Base-by-base conservation (phyloP, 805 yeast species). In the Lipomyces spencermartinsiae region DNA sequence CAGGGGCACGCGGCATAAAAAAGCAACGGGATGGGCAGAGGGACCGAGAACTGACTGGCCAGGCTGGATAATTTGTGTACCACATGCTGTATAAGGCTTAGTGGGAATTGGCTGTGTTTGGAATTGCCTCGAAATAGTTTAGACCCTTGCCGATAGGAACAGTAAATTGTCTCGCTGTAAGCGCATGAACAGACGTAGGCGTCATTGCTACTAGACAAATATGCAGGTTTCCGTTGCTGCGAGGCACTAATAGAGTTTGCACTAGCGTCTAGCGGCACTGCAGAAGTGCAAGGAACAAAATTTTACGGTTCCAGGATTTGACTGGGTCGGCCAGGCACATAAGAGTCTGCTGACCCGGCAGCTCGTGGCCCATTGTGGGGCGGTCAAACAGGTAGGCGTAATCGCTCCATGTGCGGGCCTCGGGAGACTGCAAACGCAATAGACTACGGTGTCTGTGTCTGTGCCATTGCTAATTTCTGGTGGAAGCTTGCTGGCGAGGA, bases 1-100 rank as follows among this genome's bases (percentile, higher is more conserved):
- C 29, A 49, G 34, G 35, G 34, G 58, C 59, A 54, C n/a, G 56
- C 56, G 34, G 56, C 29, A 53, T 53, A 25, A 53, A 53, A 25
- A 25, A 25, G 29, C 29, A 25, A 53, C 14, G 56, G 54, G 29
- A 3, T 9, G 6, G 5, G 29, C 19, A 34, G 34, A 25, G n/a
- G 29, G 55, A 29, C 63, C 58, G 12, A 16, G 16, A 6, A 8
- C 39, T 31, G 56, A 1, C 56, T 12, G 56, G 56, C 34, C 56
- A 25, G 56, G 56, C 56, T 31, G 34, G 34, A 31, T 53, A 31
- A 2, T 53, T 53, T 53, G 56, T 53, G 56, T 53, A 53, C 56
- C 29, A 2, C 8, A 25, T 53, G 56, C 56, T 14, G 34, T 31
- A 12, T 10, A 25, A n/a, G 22, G 56, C 22, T 53, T 53, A 53